Base-by-base conservation (phyloP, 1,284 basidiomycete species). In the Tilletia indica region DNA sequence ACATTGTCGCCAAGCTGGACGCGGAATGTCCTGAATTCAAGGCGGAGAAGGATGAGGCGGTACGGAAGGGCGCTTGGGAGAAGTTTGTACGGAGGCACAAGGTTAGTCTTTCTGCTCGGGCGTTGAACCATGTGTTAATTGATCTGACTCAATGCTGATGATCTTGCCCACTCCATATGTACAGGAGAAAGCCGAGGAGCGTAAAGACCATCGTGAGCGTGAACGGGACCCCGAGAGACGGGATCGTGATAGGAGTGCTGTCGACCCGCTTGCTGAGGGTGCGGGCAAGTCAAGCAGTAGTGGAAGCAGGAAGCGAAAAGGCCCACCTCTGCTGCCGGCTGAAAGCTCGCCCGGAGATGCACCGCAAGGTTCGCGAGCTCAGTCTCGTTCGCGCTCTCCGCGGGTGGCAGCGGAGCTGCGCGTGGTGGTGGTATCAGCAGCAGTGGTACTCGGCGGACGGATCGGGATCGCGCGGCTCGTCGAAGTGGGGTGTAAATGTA, bases 41-140 rank as follows among this genome's bases (percentile, higher is more conserved):
- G n/a, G 77, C 73, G 38, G 76, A 78, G 56, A 47, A 58, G 67
- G 68, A 73, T 38, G 72, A 72, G 39, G 74, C 79, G 31, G 75
- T 77, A 14, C 72, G 76, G 5, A 58, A 69, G 25, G 71, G 70
- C 61, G 80, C 82, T 3, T 83, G 82, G 82, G 78, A 79, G 1
- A 80, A 78, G 54, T 83, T 79, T 68, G 80, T 78, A 8, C 68
- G 76, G 19, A 67, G 82, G 14, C 81, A 83, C 64, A 74, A 69
- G 71, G 76, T 77, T 36, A 78, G 68, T 68, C 47, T 49, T 31
- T 14, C 56, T 4, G 21, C 14, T 5, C 56, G 8, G 4, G 11
- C 25, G 21, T 11, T 0, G 0, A 58, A 4, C 14, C 11, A 12
- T 54, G n/a, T 54, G 51, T 4, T 11, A 4, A n/a, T 49, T 54